Evolutionary conservation across 176 grass and related monocot species (phyloP).

Genomic region (Puccinellia tenuiflora): DNA sequence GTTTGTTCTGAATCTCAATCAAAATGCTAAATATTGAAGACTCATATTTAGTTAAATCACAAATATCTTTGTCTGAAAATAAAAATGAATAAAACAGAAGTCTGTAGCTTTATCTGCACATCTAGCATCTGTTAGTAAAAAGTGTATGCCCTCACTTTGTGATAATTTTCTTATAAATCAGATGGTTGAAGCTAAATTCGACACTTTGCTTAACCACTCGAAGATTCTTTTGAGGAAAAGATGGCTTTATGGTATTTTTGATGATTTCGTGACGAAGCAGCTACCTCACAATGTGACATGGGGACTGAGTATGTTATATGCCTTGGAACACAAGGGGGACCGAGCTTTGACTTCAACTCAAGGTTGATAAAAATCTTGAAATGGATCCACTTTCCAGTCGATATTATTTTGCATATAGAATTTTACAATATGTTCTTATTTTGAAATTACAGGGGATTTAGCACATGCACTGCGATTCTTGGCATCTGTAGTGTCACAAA

Average conservation of each 20-base stretch:
- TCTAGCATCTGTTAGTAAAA: not conserved
- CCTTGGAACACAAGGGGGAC: conserved; percentile 92
- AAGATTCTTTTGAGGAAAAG: conserved; percentile 75
- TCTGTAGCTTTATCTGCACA: not conserved
- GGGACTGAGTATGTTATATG: conserved; percentile 93
- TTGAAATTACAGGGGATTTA: conserved; percentile 61
- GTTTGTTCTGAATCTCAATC: not conserved
- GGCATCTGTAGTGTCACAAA: conserved; percentile 96
- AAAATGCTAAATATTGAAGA: not conserved
- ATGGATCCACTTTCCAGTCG: not conserved
- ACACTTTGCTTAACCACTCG: conserved; percentile 71
- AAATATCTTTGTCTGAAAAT: not conserved
- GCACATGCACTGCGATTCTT: conserved; percentile 91
- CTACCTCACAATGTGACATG: conserved; percentile 95
- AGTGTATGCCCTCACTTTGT: conserved; percentile 3
- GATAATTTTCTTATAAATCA: conserved; percentile 20
- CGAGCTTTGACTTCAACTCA: conserved; percentile 75
- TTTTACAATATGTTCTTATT: conserved; percentile 3
- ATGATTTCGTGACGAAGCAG: conserved; percentile 94
- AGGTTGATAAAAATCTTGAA: conserved; percentile 45
- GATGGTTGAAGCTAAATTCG: conserved; percentile 92
- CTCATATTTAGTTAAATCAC: not conserved
- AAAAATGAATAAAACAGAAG: not conserved
- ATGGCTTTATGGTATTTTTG: conserved; percentile 90
- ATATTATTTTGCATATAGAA: conserved; percentile 3